Evolutionary conservation across 2,329 filamentous ascomycete species (phyloP).

Genomic region (Onygenales sp.): DNA sequence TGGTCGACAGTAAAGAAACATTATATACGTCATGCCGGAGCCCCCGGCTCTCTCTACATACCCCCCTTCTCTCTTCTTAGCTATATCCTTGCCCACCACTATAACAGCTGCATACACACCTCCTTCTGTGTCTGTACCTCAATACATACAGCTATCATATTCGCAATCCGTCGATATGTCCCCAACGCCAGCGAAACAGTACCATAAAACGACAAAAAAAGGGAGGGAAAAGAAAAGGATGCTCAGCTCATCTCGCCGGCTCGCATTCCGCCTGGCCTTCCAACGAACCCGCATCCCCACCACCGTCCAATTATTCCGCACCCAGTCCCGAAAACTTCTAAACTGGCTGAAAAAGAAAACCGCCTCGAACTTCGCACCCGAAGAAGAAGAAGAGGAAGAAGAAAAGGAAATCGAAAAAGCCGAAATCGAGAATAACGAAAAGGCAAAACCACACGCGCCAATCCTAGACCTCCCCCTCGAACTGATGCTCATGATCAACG

Average conservation of each 20-base stretch:
- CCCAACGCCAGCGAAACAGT: background rate
- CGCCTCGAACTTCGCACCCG: background rate
- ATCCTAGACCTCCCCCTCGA: conserved; percentile 1
- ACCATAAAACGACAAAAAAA: background rate
- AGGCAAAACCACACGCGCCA: background rate
- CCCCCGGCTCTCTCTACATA: no score
- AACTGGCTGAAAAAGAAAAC: background rate
- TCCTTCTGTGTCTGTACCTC: background rate
- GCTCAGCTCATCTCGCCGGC: background rate
- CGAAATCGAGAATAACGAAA: no score
- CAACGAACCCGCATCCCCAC: background rate
- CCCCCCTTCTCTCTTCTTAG: background rate
- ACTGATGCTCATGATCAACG: background rate
- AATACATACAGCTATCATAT: background rate
- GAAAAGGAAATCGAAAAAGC: background rate
- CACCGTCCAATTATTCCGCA: background rate
- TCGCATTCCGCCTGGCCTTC: background rate
- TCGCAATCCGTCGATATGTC: background rate
- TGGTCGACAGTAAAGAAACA: background rate
- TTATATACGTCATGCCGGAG: background rate
- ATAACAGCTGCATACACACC: background rate
- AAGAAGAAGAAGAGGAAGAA: background rate
- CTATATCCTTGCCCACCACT: background rate
- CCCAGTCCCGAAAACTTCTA: background rate
- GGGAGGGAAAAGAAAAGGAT: background rate